These are phyloP conservation scores for Penicillium sp. DNA, from an alignment of 2,329 filamentous ascomycete species.

Conservation along the genomic window DNA sequence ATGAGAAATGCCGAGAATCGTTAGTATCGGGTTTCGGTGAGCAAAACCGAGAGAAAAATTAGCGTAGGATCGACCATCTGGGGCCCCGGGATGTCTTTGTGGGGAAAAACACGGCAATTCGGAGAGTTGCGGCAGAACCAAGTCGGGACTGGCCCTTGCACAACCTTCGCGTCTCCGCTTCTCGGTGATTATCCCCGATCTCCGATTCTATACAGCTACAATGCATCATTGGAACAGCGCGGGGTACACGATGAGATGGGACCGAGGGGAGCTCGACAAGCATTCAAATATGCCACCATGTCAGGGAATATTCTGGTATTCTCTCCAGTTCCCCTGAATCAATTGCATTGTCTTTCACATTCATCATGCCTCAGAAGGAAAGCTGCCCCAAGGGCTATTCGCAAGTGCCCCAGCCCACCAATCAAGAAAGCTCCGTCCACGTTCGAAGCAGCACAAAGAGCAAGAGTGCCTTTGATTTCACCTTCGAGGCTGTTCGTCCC, in stretches of 20 bases:
- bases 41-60: not conserved
- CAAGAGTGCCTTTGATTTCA: conserved; percentile 54
- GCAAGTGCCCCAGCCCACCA: conserved; percentile 27
- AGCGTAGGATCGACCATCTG: not conserved
- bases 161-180: not conserved
- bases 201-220: conserved; percentile 24
- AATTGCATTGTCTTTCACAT: conserved; percentile 4
- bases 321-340: conserved; percentile 6
- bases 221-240: not conserved
- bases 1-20: not conserved
- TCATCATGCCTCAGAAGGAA: conserved; percentile 53
- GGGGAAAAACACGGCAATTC: not conserved
- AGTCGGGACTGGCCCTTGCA: not conserved
- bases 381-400: conserved; percentile 42
- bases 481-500: conserved; percentile 61
- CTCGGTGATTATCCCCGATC: conserved; percentile 35
- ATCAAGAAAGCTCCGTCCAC: conserved; percentile 34
- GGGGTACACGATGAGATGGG: conserved; percentile 4
- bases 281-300: conserved; percentile 24
- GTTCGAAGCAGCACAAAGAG: conserved; percentile 44
- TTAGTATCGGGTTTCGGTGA: conserved; percentile 4
- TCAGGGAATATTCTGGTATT: conserved; percentile 3
- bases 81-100: not conserved
- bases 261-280: not conserved
- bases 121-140: not conserved